Conservation (phyloP, 176 grass and related monocot genomes). For the Carex scoparia region DNA sequence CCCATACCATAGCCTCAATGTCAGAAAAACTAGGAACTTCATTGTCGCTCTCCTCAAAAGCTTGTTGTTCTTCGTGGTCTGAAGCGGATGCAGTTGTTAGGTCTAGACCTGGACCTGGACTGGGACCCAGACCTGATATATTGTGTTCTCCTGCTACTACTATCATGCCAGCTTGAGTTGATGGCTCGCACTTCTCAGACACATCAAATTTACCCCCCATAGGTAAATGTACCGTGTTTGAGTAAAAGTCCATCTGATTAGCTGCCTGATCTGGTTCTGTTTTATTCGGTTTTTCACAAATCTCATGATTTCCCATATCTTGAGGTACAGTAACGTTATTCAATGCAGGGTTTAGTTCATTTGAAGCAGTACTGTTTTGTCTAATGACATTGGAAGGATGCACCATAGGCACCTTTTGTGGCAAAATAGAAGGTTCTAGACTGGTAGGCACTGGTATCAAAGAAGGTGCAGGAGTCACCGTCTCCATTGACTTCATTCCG, state of each 20-base stretch:
- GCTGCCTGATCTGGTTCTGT: not conserved
- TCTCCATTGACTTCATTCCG: constrained; percentile 13
- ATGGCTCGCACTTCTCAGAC: not conserved
- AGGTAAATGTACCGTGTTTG: not conserved
- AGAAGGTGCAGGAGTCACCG: not conserved
- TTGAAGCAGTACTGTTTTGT: constrained; percentile 21
- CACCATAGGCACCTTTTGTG: not conserved
- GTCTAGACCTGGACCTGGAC: not conserved
- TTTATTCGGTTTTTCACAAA: constrained; percentile 7
- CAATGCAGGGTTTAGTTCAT: constrained; percentile 6
- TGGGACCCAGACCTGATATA: not conserved
- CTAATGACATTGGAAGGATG: not conserved
- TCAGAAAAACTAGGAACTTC: constrained; percentile 25
- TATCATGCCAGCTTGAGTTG: not conserved
- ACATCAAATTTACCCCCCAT: constrained; percentile 3
- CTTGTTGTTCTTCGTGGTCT: constrained; percentile 7
- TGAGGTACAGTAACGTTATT: constrained; percentile 4
- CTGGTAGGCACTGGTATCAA: constrained; percentile 8
- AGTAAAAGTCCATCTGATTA: constrained; percentile 9
- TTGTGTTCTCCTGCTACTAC: not conserved
- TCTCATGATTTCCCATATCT: not conserved
- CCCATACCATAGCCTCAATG: constrained; percentile 19
- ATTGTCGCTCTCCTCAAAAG: constrained; percentile 18
- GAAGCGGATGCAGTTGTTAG: constrained; percentile 12
- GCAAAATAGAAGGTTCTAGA: constrained; percentile 11